A percentile compares a stretch with the other conserved stretches of the same genome.
Conservation (phyloP, 75 land plant species). For the Cryptomeria japonica region DNA sequence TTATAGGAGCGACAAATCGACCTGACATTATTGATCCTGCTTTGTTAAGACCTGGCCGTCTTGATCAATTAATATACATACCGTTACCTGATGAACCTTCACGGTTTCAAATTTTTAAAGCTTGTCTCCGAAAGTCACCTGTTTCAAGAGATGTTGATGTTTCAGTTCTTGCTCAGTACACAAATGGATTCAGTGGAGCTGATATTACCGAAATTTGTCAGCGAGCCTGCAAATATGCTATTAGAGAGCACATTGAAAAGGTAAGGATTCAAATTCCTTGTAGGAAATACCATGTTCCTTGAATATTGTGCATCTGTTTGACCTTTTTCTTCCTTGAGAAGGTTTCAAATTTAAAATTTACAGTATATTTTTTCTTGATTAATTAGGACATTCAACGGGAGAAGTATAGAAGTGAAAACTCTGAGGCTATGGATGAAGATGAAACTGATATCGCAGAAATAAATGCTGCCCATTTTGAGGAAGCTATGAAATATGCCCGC, state of each 20-base stretch:
- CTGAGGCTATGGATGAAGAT: constrained; percentile 86
- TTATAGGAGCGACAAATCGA: constrained; percentile 47
- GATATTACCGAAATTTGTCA: constrained; percentile 88
- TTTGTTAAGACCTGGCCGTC: constrained; percentile 67
- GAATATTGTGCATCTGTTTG: not conserved
- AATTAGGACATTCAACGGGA: constrained; percentile 77
- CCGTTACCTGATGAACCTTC: constrained; percentile 80
- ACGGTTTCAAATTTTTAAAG: constrained; percentile 66
- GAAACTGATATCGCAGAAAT: constrained; percentile 75
- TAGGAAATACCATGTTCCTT: not conserved
- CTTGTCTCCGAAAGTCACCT: constrained; percentile 70
- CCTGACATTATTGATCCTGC: constrained; percentile 81
- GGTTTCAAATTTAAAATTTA: not conserved
- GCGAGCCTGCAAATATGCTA: constrained; percentile 84
- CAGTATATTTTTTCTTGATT: not conserved
- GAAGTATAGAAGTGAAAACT: constrained; percentile 51
- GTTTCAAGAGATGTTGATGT: constrained; percentile 61
- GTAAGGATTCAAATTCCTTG: constrained; percentile 18
- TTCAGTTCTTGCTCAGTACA: constrained; percentile 51
- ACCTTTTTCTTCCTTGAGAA: not conserved
- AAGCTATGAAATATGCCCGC: constrained; percentile 86
- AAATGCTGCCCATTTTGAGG: constrained; percentile 77
- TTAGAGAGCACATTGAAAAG: constrained; percentile 83
- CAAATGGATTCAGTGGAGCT: constrained; percentile 79
- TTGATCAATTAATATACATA: constrained; percentile 77